Conservation (phyloP, 2,329 filamentous ascomycete species). For the Colletotrichum abscissum region DNA sequence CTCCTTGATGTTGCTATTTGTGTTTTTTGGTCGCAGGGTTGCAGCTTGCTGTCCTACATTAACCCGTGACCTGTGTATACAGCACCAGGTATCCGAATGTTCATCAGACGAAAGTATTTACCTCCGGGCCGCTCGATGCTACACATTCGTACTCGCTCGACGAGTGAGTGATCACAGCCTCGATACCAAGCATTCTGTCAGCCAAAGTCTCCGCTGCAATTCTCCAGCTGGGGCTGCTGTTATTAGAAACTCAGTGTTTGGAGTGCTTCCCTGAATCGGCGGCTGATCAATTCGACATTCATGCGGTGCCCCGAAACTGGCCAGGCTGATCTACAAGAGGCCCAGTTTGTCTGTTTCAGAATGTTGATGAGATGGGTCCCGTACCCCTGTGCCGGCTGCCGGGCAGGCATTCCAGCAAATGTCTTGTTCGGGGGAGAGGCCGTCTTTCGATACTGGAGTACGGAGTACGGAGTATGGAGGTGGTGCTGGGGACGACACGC, state of each 20-base stretch:
- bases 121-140: background rate
- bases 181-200: conserved; percentile 10
- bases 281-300: conserved; percentile 17
- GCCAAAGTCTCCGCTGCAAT: conserved; percentile 6
- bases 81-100: background rate
- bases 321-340: conserved; percentile 35
- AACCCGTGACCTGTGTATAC: background rate
- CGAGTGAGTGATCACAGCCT: background rate
- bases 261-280: conserved; percentile 26
- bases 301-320: conserved; percentile 31
- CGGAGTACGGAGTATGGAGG: background rate
- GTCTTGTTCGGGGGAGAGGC: conserved; percentile 14
- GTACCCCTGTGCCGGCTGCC: conserved; percentile 16
- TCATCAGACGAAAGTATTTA: background rate
- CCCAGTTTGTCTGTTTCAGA: conserved; percentile 36
- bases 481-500: conserved; percentile 14
- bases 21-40: background rate
- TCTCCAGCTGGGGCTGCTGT: conserved; percentile 13
- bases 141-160: background rate
- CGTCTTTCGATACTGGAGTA: conserved; percentile 9
- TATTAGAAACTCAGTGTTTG: conserved; percentile 32
- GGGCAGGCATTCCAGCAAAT: conserved; percentile 5
- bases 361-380: conserved; percentile 22
- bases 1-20: background rate
- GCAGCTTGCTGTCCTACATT: background rate